Base-by-base conservation (phyloP, 1,139 yeast genomes). In the Sugiyamaella grinbergsii region DNA sequence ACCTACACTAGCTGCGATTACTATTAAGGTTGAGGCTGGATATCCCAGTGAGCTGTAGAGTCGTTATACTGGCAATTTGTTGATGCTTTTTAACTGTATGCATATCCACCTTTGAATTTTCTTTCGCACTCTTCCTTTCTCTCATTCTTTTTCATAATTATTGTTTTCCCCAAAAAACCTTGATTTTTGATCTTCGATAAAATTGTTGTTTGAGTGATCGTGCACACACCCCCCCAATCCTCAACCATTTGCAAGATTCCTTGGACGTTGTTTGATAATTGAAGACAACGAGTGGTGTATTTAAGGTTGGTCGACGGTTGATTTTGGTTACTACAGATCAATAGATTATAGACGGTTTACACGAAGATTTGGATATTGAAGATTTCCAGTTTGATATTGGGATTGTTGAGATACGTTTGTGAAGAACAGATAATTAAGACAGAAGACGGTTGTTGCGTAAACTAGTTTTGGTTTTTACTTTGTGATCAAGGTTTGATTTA, bases 51-150 rank as follows among this genome's bases (percentile, higher is more conserved):
- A n/a, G n/a, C n/a, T n/a, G n/a, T n/a, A n/a, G n/a, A 31, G 34
- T 15, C 11, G 3, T 11, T 15, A 15, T 8, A 31, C 7, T 8
- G 18, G 18, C 15, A 33, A 16, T 11, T 7, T 40, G 33, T 26
- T 18, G 38, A 41, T 40, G 19, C 44, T 40, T 40, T 40, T 40
- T 40, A 40, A 40, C n/a, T 40, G 44, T 28, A 15, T 41, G 45
- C 45, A 41, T 41, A 41, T 41, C 37, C 36, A 41, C 44, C 36
- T 24, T 15, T n/a, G 34, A n/a, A n/a, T n/a, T n/a, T n/a, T n/a
- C n/a, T n/a, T n/a, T n/a, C n/a, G 41, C 19, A 39, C 31, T 47
- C 46, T 45, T 49, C 40, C 45, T 38, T 49, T 40, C 37, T 28
- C 24, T 22, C 34, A 16, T 42, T 33, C 19, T 31, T 15, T 10